Evolutionary conservation across 441 rosid genomes (phyloP), one percentile per base, ranked within the genome.

Genomic region (Eutrema salsugineum): DNA sequence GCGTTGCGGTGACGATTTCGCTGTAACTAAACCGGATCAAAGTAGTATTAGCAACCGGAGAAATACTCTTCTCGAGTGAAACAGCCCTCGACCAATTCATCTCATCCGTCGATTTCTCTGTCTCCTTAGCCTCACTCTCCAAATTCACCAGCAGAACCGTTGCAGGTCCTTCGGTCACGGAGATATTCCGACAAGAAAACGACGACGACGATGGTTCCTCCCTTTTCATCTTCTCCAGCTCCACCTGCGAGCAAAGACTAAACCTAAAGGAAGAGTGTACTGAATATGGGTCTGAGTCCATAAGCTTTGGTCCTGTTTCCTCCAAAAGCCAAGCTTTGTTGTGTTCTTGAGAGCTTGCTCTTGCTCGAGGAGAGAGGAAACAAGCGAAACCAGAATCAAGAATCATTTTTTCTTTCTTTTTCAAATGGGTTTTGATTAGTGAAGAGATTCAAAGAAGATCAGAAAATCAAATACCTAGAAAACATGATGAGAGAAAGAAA

Each of bases 251-350:
- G 80, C 97, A 91, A 50, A 90, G 77, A 75, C 88, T 90, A 78
- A 90, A 90, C 87, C 97, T 82, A 83, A 90, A 93, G 51, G 98
- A 93, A 17, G 98, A 93, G 77, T 90, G 97, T 3, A 85, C 91
- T 4, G 95, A 88, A 16, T 87, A 94, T 30, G 93, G 91, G 48
- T 93, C 98, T 43, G 81, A 79, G 73, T 74, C 87, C 6, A 78
- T 67, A 57, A 88, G 44, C 77, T 82, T 91, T 12, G 88, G 83
- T 43, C 89, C 88, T 24, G 95, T 82, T 75, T 93, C 98, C 11
- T 93, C 97, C 62, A 93, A 71, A 81, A 93, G 68, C 97, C 97
- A 90, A 10, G 93, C 95, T 85, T 89, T 88, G 84, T 93, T 85
- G 67, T 90, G 55, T 91, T 80, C 65, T 11, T 66, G 76, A 28